Evolutionary conservation across 179 eudicot genomes (phyloP), one percentile per base, ranked within the genome.

Genomic region (Corrigiola litoralis): DNA sequence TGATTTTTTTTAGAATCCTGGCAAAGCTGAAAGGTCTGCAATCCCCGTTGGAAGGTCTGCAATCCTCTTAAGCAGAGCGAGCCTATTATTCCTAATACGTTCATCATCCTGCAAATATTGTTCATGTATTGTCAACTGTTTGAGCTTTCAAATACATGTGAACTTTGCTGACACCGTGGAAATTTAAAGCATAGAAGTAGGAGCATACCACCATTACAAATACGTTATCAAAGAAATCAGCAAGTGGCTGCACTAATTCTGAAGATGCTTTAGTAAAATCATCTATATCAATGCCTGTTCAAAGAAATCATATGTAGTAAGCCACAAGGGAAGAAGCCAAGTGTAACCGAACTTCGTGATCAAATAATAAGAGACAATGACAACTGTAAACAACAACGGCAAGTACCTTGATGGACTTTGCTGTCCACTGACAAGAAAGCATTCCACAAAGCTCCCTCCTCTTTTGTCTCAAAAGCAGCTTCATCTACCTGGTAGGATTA

Each of bases 181-280:
- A 20, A 10, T 2, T 31, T 12, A 7, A 4, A 24, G 5, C 25
- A 14, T 28, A 51, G 20, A 60, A 53, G 33, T 33, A 33, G 37
- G 42, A 41, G 77, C 99, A 36, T 88, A 95, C 99, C 99, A 88
- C 99, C 99, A 95, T 95, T 21, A 95, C 99, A 48, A 95, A 95
- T 25, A 95, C 99, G 28, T 82, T 68, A 59, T 85, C 84, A 36
- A 95, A 95, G 79, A 95, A 95, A 70, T 85, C 80, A 58, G 90
- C 99, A 34, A 95, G 88, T 56, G 99, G 99, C 61, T 86, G 83
- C 20, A 83, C 60, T 59, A 95, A 81, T 69, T 77, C 80, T 25
- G 69, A 72, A 29, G 99, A 95, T 32, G 76, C 76, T 75, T 85
- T 80, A 24, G 88, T 75, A 72, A 94, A 91, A 27, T 85, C 88